Conservation (phyloP, 305 asterid species). For the Solanum hybrid region DNA sequence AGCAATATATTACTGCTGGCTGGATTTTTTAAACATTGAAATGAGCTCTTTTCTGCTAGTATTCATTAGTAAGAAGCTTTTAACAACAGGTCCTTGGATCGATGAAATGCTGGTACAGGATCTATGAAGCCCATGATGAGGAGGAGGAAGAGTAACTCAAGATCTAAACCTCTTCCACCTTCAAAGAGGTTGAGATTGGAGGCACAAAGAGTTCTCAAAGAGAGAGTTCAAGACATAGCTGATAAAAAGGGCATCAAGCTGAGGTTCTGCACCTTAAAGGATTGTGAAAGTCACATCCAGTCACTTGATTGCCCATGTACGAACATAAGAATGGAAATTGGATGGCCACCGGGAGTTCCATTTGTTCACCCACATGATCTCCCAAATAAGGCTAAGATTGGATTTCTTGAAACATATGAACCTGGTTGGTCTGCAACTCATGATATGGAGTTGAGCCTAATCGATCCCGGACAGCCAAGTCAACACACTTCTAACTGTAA, state of each 20-base stretch:
- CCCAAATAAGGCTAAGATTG: slow-evolving; percentile 97
- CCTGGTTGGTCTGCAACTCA: slow-evolving; percentile 95
- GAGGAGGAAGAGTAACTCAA: slow-evolving; percentile 52
- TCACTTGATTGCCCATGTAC: slow-evolving; percentile 86
- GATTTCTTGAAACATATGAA: slow-evolving; percentile 93
- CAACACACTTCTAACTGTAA: slow-evolving; percentile 28
- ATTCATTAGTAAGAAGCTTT: slow-evolving; percentile 48
- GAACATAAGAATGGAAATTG: slow-evolving; percentile 75
- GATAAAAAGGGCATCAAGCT: slow-evolving; percentile 93
- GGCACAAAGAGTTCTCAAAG: slow-evolving; percentile 97
- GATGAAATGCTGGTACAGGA: slow-evolving; percentile 93
- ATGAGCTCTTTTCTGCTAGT: slow-evolving; percentile 19
- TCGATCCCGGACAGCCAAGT: slow-evolving; percentile 28
- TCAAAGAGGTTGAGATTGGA: slow-evolving; percentile 93
- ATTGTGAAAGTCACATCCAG: slow-evolving; percentile 86
- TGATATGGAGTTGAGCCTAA: slow-evolving; percentile 57
- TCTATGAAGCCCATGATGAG: slow-evolving; percentile 53
- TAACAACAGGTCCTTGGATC: slow-evolving; percentile 79
- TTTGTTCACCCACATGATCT: slow-evolving; percentile 99
- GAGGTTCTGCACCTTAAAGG: slow-evolving; percentile 92
- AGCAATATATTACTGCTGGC: neutral
- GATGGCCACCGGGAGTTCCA: slow-evolving; percentile 97
- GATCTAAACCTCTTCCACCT: slow-evolving; percentile 91
- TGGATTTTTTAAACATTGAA: neutral
- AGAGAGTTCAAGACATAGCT: slow-evolving; percentile 94